These are phyloP conservation scores for Lactarius hengduanensis DNA, from an alignment of 768 basidiomycete genomes.

Conservation along the genomic window DNA sequence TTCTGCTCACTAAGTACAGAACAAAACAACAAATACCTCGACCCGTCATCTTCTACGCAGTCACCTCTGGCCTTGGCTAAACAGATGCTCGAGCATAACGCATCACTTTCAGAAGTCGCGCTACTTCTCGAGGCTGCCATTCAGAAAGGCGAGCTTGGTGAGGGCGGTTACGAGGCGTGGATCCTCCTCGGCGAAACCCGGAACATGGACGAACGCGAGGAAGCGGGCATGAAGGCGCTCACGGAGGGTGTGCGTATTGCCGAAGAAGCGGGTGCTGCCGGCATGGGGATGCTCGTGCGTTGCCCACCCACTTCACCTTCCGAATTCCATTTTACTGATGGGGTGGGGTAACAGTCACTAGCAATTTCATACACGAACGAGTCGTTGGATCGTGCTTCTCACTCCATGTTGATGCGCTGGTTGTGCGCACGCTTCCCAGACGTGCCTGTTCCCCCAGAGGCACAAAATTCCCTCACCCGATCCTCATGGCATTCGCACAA, in stretches of 20 bases:
- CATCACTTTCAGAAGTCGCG: constrained; percentile 83
- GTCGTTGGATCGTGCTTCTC: constrained; percentile 80
- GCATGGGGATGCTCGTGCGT: constrained; percentile 74
- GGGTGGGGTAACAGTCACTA: constrained; percentile 59
- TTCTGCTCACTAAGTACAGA: constrained; percentile 45
- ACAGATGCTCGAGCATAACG: constrained; percentile 70
- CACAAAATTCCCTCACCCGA: constrained; percentile 51
- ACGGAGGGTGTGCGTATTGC: constrained; percentile 67
- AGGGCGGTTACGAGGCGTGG: constrained; percentile 89
- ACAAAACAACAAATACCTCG: constrained; percentile 66
- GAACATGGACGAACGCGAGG: constrained; percentile 87
- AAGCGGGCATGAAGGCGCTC: constrained; percentile 76
- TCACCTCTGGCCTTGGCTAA: constrained; percentile 70
- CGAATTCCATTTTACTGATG: constrained; percentile 19
- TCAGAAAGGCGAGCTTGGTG: constrained; percentile 73
- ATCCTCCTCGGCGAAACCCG: constrained; percentile 86
- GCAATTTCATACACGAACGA: constrained; percentile 98
- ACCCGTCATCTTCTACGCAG: constrained; percentile 47
- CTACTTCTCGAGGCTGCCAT: constrained; percentile 90
- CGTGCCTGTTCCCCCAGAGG: constrained; percentile 53
- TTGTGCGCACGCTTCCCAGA: constrained; percentile 63
- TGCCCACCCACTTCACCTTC: background rate
- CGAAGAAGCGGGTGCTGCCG: constrained; percentile 59
- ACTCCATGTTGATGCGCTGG: constrained; percentile 86
- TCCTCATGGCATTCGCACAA: constrained; percentile 82